Conservation (phyloP, 768 basidiomycete genomes). For the Hydnomerulius pinastri region DNA sequence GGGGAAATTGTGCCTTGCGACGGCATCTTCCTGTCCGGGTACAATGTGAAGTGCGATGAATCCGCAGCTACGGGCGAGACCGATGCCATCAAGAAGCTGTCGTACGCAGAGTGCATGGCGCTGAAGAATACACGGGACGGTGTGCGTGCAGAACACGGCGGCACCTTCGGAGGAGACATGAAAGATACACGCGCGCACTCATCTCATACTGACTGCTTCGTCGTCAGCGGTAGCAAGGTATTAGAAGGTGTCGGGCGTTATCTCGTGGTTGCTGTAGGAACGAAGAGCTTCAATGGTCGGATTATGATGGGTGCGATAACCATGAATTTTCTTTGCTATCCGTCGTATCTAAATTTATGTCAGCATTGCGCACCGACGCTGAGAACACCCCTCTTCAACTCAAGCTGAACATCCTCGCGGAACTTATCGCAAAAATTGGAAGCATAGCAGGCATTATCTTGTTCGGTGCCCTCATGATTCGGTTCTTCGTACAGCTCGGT, state of each 20-base stretch:
- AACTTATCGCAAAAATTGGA: conserved; percentile 92
- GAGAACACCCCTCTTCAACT: conserved; percentile 92
- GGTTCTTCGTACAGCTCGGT: conserved; percentile 90
- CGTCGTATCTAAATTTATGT: neutral
- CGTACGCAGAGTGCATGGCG: conserved; percentile 73
- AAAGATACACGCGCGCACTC: conserved; percentile 9
- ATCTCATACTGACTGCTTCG: conserved; percentile 85
- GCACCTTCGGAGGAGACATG: conserved; percentile 26
- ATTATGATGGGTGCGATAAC: conserved; percentile 88
- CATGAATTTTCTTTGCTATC: neutral
- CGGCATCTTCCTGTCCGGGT: conserved; percentile 89
- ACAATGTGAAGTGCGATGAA: conserved; percentile 95
- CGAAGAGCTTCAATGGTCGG: conserved; percentile 91
- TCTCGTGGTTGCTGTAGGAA: conserved; percentile 90
- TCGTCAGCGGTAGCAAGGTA: conserved; percentile 91
- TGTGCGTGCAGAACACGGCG: conserved; percentile 18
- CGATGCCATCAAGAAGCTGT: conserved; percentile 87
- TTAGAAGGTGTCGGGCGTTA: conserved; percentile 93
- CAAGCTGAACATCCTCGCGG: conserved; percentile 93
- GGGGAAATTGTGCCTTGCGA: conserved; percentile 97
- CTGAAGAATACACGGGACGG: conserved; percentile 39
- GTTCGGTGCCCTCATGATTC: conserved; percentile 85
- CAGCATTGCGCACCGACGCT: conserved; percentile 83
- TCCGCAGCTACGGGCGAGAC: conserved; percentile 96
- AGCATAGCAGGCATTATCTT: conserved; percentile 78